Evolutionary conservation across 1,284 basidiomycete species (phyloP), one percentile per base, ranked within the genome.

Genomic region (Apiotrichum gracile): DNA sequence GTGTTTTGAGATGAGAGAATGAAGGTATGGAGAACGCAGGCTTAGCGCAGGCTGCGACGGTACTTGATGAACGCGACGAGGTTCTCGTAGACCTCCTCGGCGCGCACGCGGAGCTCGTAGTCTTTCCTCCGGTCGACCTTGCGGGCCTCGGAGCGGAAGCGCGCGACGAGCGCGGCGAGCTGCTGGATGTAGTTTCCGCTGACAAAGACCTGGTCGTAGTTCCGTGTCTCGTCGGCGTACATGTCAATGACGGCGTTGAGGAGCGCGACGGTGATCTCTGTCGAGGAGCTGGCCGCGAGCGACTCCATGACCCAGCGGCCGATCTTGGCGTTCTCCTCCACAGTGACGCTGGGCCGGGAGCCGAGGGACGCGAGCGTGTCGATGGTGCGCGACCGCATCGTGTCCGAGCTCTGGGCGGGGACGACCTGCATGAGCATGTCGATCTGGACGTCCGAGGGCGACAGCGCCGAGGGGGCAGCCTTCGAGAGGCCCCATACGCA

Each of bases 171-270:
- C 17, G 73, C 75, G 4, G 76, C 75, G 13, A 91, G 78, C 38
- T 69, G 73, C 8, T 77, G 73, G 7, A 86, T 70, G 78, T 72
- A 86, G 52, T 66, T 81, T 70, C 61, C 80, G 42, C 82, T 69
- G 17, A 83, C 79, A 77, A 97, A 97, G 13, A 77, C 78, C 61
- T 81, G 64, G 73, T 98, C 93, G 71, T 88, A 96, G 0, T 85
- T 80, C 46, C 83, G 75, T 10, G 76, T 81, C 73, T 98, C 96
- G 75, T 98, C 94, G 2, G 92, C 90, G 73, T 89, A 98, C 47
- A 94, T 87, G 72, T 97, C 94, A 61, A 97, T 90, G 45, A 97
- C 73, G 25, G 87, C 88, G 34, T 94, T 92, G 29, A 85, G 77
- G 1, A 84, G 83, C 63, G 94, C 90, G 19, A 97, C 79, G 52